phyloP scores from a whole-genome alignment of 75 land plant genomes.

The Sequoiadendron giganteum region DNA sequence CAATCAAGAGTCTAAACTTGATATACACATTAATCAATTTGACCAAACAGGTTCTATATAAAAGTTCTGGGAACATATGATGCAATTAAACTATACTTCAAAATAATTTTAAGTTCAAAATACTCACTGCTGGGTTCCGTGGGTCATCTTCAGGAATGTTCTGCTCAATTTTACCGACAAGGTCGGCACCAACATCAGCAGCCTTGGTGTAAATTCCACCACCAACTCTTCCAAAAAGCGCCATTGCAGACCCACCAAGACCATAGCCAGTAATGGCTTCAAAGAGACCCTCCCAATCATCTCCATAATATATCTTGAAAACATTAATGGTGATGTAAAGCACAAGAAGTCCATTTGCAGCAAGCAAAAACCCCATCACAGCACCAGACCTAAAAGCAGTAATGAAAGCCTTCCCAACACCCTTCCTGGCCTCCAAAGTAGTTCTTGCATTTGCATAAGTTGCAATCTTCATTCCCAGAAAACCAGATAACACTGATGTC shows the following conservation, averaged over 20 bases:
- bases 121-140: conserved; percentile 73
- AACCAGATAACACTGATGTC: conserved; percentile 78
- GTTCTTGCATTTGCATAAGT: conserved; percentile 81
- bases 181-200: conserved; percentile 81
- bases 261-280: conserved; percentile 74
- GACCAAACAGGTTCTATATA: background rate
- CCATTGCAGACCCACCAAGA: conserved; percentile 77
- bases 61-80: background rate
- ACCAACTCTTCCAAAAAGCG: conserved; percentile 79
- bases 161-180: conserved; percentile 72
- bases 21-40: too few species aligned
- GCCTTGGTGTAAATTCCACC: conserved; percentile 71
- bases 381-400: conserved; percentile 72
- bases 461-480: conserved; percentile 62
- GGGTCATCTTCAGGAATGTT: conserved; percentile 82
- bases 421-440: conserved; percentile 65
- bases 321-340: conserved; percentile 52
- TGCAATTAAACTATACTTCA: background rate
- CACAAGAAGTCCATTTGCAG: conserved; percentile 67
- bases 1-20: background rate
- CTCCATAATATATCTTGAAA: conserved; percentile 59
- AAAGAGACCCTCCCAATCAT: conserved; percentile 70
- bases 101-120: conserved; percentile 2
- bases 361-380: conserved; percentile 58
- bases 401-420: conserved; percentile 72